Evolutionary conservation across 2,329 filamentous ascomycete species (phyloP).

Genomic region (Colletotrichum tofieldiae): DNA sequence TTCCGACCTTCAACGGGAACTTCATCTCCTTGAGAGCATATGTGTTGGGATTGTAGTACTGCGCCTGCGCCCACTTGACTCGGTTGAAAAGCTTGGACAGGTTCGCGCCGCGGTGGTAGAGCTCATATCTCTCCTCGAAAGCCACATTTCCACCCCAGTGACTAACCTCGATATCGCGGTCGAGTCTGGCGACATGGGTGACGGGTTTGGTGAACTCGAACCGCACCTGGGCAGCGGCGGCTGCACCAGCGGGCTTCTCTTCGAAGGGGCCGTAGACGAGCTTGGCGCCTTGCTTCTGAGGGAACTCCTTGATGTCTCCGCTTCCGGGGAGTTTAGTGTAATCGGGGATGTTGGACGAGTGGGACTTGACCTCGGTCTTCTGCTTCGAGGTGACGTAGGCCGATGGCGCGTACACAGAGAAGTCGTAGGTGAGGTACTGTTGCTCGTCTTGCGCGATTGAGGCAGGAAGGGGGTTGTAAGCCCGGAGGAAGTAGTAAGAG

Average conservation of each 20-base stretch:
- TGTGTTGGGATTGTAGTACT: constrained; percentile 83
- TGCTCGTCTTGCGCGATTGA: constrained; percentile 86
- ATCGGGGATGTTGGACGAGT: constrained; percentile 83
- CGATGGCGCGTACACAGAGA: constrained; percentile 88
- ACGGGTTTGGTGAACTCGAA: constrained; percentile 98
- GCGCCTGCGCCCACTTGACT: constrained; percentile 80
- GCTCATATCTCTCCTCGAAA: constrained; percentile 92
- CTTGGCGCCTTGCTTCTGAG: constrained; percentile 86
- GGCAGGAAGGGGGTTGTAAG: constrained; percentile 86
- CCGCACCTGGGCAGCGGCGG: constrained; percentile 82
- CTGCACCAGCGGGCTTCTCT: constrained; percentile 83
- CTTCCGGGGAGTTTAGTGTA: constrained; percentile 80
- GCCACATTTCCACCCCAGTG: constrained; percentile 99
- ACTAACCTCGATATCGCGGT: constrained; percentile 94
- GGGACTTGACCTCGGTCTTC: constrained; percentile 96
- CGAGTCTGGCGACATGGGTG: constrained; percentile 82
- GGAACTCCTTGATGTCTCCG: constrained; percentile 73
- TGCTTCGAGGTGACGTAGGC: constrained; percentile 91
- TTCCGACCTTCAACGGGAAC: constrained; percentile 85
- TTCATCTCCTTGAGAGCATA: constrained; percentile 86
- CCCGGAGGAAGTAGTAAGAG: constrained; percentile 84
- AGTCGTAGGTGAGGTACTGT: constrained; percentile 89
- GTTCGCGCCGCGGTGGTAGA: constrained; percentile 89
- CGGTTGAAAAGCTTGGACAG: constrained; percentile 81
- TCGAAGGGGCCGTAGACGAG: constrained; percentile 93